A percentile compares a stretch with the other conserved stretches of the same genome.
Conservation (phyloP, 2,329 filamentous ascomycete genomes). For the Alternaria postmessia region DNA sequence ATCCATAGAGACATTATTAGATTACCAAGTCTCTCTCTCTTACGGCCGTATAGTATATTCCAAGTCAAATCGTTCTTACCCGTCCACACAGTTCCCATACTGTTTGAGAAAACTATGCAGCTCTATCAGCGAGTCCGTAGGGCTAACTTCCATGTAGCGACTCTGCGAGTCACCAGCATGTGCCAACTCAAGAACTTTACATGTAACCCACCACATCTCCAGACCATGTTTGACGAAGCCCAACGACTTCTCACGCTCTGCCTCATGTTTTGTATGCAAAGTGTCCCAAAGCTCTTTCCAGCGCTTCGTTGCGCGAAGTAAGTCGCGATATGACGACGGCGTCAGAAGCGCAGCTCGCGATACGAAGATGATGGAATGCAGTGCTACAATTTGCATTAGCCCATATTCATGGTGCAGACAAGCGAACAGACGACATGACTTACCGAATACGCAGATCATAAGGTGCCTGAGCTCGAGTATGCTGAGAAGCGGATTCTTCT, state of each 20-base stretch:
- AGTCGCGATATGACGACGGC: background rate
- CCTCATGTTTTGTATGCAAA: background rate
- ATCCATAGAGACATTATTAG: background rate
- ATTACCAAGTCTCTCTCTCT: background rate
- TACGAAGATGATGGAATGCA: conserved; percentile 4
- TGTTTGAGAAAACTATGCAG: conserved; percentile 14
- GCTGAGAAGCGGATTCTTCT: background rate
- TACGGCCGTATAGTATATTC: background rate
- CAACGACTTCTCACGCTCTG: background rate
- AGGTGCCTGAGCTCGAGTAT: conserved; percentile 7
- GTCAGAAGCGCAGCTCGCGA: background rate
- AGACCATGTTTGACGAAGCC: conserved; percentile 23
- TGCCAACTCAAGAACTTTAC: conserved; percentile 15
- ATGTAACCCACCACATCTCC: conserved; percentile 28
- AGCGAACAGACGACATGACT: background rate
- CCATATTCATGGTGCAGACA: accelerated
- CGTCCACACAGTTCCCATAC: background rate
- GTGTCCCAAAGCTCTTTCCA: conserved; percentile 28
- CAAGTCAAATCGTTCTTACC: background rate
- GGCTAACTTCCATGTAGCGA: conserved; percentile 12
- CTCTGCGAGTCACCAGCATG: background rate
- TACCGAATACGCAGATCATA: conserved; percentile 20
- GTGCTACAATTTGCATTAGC: background rate
- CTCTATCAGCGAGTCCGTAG: conserved; percentile 18
- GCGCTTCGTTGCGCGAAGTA: conserved; percentile 18